Evolutionary conservation across 495 filamentous ascomycete species (phyloP).

Genomic region (Neurospora hispaniola): DNA sequence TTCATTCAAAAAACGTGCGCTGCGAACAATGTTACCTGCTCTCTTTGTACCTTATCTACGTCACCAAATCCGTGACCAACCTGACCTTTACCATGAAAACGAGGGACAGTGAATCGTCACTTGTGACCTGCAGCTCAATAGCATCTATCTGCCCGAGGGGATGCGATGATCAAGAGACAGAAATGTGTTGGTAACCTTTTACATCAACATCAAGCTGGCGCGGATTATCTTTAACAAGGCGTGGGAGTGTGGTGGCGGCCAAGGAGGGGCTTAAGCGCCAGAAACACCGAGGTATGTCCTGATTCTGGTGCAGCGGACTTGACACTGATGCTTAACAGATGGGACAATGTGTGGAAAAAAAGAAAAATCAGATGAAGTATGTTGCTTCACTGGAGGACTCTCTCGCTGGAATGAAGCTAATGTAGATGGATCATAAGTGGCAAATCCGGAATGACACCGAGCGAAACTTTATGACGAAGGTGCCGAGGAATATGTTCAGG

Average conservation of each 20-base stretch:
- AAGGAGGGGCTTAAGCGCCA: neutral
- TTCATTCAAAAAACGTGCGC: no score
- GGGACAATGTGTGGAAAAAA: neutral
- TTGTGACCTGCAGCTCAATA: conserved; percentile 3
- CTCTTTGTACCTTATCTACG: no score
- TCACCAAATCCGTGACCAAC: no score
- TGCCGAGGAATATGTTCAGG: neutral
- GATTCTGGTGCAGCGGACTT: neutral
- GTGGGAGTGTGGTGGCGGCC: neutral
- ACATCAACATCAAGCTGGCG: neutral
- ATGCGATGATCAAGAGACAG: neutral
- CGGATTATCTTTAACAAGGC: conserved; percentile 1
- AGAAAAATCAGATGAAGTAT: neutral
- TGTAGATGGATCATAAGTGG: neutral
- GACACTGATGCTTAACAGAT: neutral
- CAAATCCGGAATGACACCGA: neutral
- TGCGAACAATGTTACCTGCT: no score
- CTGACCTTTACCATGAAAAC: no score
- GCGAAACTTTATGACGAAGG: neutral
- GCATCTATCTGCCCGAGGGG: neutral
- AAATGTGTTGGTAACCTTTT: neutral
- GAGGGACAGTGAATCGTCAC: neutral
- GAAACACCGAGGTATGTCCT: neutral
- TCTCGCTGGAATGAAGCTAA: neutral
- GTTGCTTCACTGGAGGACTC: neutral